These are phyloP conservation scores for Saturnispora kantuleensis DNA, from an alignment of 805 yeast genomes.

Conservation along the genomic window DNA sequence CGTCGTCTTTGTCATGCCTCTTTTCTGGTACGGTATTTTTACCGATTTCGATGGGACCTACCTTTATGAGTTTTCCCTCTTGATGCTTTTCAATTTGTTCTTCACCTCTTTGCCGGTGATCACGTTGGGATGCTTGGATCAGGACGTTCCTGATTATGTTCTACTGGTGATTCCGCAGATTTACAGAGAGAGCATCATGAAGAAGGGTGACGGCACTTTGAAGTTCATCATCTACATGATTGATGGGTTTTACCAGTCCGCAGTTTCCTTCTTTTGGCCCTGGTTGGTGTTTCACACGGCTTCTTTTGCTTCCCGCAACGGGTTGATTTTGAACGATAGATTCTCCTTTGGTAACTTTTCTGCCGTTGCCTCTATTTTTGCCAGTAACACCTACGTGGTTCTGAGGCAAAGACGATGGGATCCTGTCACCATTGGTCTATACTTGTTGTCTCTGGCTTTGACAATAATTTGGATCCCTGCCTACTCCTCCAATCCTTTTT, in stretches of 20 bases:
- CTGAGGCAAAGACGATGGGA: slow-evolving; percentile 73
- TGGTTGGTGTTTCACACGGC: slow-evolving; percentile 45
- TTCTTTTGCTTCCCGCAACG: slow-evolving; percentile 32
- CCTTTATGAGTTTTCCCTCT: slow-evolving; percentile 65
- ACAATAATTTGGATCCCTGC: slow-evolving; percentile 74
- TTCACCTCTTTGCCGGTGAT: slow-evolving; percentile 75
- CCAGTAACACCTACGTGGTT: slow-evolving; percentile 58
- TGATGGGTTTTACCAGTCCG: slow-evolving; percentile 68
- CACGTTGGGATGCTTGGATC: slow-evolving; percentile 62
- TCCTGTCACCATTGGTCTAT: slow-evolving; percentile 48
- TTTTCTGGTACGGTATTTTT: slow-evolving; percentile 70
- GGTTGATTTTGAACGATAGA: slow-evolving; percentile 52
- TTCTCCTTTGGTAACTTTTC: slow-evolving; percentile 63
- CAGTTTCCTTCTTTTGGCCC: slow-evolving; percentile 58
- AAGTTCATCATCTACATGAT: slow-evolving; percentile 53
- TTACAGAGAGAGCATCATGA: slow-evolving; percentile 56
- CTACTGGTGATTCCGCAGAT: slow-evolving; percentile 62
- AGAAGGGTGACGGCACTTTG: slow-evolving; percentile 50
- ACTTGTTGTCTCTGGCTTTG: slow-evolving; percentile 44
- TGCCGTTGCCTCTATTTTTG: slow-evolving; percentile 49
- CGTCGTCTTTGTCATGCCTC: slow-evolving; percentile 59
- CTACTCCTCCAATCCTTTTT: slow-evolving; percentile 45
- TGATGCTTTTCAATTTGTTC: slow-evolving; percentile 72
- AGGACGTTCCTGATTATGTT: slow-evolving; percentile 59
- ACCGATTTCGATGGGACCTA: slow-evolving; percentile 67